Base-by-base conservation (phyloP, 805 yeast genomes). In the Teunomyces atbi region DNA sequence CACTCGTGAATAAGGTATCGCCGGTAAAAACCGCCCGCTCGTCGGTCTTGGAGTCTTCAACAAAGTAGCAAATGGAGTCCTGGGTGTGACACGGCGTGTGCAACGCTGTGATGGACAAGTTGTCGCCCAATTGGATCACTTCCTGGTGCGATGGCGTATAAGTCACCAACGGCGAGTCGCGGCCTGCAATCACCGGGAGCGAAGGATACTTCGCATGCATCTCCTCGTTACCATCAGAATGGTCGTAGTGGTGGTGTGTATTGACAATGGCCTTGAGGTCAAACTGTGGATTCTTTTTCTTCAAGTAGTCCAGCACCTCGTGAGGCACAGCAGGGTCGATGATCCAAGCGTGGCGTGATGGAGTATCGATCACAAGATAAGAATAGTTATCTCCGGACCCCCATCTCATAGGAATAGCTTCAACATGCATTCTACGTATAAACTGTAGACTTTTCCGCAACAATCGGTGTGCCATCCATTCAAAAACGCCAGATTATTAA, bases 61-160 rank as follows among this genome's bases (percentile, higher is more conserved):
- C 89, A 56, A 66, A 86, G 66, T 89, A 94, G 61, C 98, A 92
- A 49, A 94, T 87, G 3, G 96, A 89, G 66, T 94, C 99, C 66
- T 86, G 94, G 0, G 99, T 94, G 65, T 94, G 99, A 62, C 99
- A 94, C 3, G 99, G 99, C 0, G 99, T 94, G 66, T 92, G 92
- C 33, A 92, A 72, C 0, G 97, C 95, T 1, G 84, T 82, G 42
- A 91, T 78, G 13, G 79, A 74, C 42, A 92, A 60, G 50, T 76
- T 64, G 34, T 74, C 69, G 3, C 97, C 96, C 48, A 90, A 68
- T 49, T 76, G 73, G 49, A 86, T 71, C 15, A 71, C 68, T 50
- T 82, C 87, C 11, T 75, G 68, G 61, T 89, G 83, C 0, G 73
- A 65, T 2, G 96, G 96, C 3, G 90, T 82, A 46, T 76, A 71